Conservation (phyloP, 345 rosid genomes). For the Hypericum androsaemum region DNA sequence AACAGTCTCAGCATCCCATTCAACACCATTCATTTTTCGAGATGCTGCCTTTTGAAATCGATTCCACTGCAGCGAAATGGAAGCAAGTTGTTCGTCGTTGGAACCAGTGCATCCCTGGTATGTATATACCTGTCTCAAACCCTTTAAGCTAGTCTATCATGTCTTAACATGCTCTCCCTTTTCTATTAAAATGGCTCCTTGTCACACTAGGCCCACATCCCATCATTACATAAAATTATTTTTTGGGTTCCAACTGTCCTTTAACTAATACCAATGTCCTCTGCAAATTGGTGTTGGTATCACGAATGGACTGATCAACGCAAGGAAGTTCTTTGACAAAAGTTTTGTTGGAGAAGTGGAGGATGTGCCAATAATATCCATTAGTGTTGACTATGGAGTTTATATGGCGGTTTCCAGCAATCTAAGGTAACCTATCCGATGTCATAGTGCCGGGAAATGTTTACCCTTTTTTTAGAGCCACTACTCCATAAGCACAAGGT, state of each 20-base stretch:
- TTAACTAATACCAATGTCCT: slow-evolving; percentile 11
- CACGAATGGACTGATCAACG: slow-evolving; percentile 82
- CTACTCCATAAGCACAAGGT: slow-evolving; percentile 83
- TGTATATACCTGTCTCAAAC: slow-evolving; percentile 15
- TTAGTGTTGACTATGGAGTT: slow-evolving; percentile 90
- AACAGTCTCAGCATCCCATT: too few species aligned
- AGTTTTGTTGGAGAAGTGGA: slow-evolving; percentile 50
- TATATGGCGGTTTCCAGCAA: slow-evolving; percentile 98
- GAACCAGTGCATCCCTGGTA: slow-evolving; percentile 83
- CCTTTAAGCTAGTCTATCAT: neutral
- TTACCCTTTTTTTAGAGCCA: too few species aligned
- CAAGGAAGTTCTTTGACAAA: slow-evolving; percentile 70
- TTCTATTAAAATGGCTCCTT: too few species aligned
- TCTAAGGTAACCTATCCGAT: slow-evolving; percentile 52
- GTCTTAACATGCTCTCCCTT: neutral
- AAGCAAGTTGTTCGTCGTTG: slow-evolving; percentile 64
- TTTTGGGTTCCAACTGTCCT: slow-evolving; percentile 3
- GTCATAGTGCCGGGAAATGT: too few species aligned
- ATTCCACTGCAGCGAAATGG: slow-evolving; percentile 93
- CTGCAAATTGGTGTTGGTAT: too few species aligned
- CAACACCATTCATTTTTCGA: neutral
- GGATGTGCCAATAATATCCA: slow-evolving; percentile 77
- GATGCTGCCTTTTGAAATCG: neutral
- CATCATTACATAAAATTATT: too few species aligned
- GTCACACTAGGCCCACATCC: too few species aligned